These are phyloP conservation scores for Trichoderma sp. DNA, from an alignment of 2,329 filamentous ascomycete genomes.

Conservation along the genomic window DNA sequence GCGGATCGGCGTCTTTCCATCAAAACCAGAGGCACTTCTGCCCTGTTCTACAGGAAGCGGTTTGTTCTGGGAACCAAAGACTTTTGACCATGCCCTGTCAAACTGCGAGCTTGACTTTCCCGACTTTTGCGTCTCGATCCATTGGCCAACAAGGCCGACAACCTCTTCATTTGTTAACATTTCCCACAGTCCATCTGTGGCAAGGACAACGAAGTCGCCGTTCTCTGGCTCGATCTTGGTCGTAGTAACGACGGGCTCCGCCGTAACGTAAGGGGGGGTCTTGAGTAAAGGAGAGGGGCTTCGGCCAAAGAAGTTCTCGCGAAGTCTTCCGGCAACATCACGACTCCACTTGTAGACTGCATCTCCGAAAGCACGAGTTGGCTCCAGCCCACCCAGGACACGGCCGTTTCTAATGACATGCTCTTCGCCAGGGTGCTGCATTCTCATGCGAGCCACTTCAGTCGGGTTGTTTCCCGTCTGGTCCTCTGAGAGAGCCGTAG, in stretches of 20 bases:
- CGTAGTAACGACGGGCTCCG: constrained; percentile 90
- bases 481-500: constrained; percentile 81
- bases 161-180: constrained; percentile 99
- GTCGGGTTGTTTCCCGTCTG: constrained; percentile 89
- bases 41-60: constrained; percentile 76
- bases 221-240: constrained; percentile 87
- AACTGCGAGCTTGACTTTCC: constrained; percentile 63
- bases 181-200: constrained; percentile 96
- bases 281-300: constrained; percentile 75
- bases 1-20: constrained; percentile 82
- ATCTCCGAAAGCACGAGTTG: constrained; percentile 92
- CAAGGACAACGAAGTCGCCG: constrained; percentile 94
- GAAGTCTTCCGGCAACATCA: constrained; percentile 80
- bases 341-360: constrained; percentile 95
- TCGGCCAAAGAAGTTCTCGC: constrained; percentile 83
- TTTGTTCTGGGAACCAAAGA: constrained; percentile 54
- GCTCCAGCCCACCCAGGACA: constrained; percentile 88
- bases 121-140: constrained; percentile 78
- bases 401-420: constrained; percentile 86
- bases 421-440: constrained; percentile 85
- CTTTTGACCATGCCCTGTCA: constrained; percentile 66
- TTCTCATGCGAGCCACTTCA: constrained; percentile 79
- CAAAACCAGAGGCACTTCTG: constrained; percentile 44
- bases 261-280: constrained; percentile 95
- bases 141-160: constrained; percentile 92